Evolutionary conservation across 345 rosid genomes (phyloP), one percentile per base, ranked within the genome.

Genomic region (Camelina sativa): DNA sequence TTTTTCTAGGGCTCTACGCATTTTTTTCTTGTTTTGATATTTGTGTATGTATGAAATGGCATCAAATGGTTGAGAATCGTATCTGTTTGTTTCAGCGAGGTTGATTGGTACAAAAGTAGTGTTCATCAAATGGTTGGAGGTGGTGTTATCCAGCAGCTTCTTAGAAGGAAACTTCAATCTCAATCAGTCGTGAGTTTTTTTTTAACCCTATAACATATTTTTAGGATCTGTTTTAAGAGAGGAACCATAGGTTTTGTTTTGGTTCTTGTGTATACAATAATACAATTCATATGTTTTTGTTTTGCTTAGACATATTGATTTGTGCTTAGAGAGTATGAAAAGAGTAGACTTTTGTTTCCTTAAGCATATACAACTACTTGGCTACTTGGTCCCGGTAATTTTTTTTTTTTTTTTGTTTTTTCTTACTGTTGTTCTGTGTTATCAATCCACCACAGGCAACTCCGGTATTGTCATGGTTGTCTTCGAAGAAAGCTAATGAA

Each of bases 51-150:
- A 13, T 44, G 12, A 25, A 25, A 30, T 44, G 15, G 65, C 13
- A 57, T 12, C 55, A 13, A 43, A 12, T 20, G 7, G 7, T 17
- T 53, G n/a, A 53, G n/a, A 5, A 53, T 20, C 10, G 9, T 44
- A 5, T 63, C n/a, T 62, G 34, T 55, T 71, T 43, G 5, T 65
- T 53, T 30, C 59, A 76, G 75, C 2, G n/a, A 53, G 25, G 4
- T 69, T 55, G 43, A 62, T 76, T 70, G 80, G 75, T 35, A 46
- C 63, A n/a, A 63, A n/a, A 43, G 52, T 8, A 25, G 28, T 2
- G 51, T 76, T 76, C 9, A 47, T 47, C 46, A 80, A 86, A 93
- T 93, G 97, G 91, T 84, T 86, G 97, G 98, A 79, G 97, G 94
- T 73, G 89, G 94, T 71, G 79, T 91, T 58, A 89, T 88, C 83